Conservation (phyloP, 805 yeast species). For the Metschnikowia colocasiae region DNA sequence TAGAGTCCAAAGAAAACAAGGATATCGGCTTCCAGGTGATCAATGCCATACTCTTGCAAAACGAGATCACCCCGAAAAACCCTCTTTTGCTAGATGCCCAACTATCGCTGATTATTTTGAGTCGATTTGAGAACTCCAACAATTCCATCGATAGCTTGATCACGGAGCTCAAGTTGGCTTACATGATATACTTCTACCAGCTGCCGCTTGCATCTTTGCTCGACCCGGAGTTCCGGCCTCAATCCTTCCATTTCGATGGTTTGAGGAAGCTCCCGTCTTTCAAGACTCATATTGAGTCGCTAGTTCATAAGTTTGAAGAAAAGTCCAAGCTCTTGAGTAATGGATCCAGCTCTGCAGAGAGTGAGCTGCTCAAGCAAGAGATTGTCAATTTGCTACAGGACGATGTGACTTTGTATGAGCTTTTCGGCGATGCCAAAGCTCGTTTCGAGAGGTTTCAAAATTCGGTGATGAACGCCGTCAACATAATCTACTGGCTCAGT, state of each 20-base stretch:
- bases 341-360: neutral
- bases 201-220: conserved; percentile 30
- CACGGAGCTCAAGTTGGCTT: conserved; percentile 34
- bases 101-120: conserved; percentile 27
- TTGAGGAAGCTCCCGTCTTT: conserved; percentile 36
- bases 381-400: conserved; percentile 15
- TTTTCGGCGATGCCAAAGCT: conserved; percentile 17
- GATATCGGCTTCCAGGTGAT: conserved; percentile 33
- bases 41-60: conserved; percentile 30
- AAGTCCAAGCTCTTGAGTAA: neutral
- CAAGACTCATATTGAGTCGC: conserved; percentile 30
- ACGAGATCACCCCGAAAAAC: conserved; percentile 20
- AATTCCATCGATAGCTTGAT: conserved; percentile 40
- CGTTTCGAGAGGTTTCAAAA: conserved; percentile 25
- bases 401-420: conserved; percentile 13
- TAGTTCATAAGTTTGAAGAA: conserved; percentile 11
- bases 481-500: conserved; percentile 22
- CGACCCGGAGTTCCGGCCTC: conserved; percentile 11
- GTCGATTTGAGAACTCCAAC: conserved; percentile 36
- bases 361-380: conserved; percentile 6
- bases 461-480: conserved; percentile 25
- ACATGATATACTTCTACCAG: conserved; percentile 41
- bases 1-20: conserved; percentile 31
- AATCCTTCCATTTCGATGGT: conserved; percentile 19
- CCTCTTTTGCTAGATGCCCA: conserved; percentile 24